A percentile compares a stretch with the other conserved stretches of the same genome.
Conservation (phyloP, 2,329 filamentous ascomycete genomes). For the Claviceps spartinae region DNA sequence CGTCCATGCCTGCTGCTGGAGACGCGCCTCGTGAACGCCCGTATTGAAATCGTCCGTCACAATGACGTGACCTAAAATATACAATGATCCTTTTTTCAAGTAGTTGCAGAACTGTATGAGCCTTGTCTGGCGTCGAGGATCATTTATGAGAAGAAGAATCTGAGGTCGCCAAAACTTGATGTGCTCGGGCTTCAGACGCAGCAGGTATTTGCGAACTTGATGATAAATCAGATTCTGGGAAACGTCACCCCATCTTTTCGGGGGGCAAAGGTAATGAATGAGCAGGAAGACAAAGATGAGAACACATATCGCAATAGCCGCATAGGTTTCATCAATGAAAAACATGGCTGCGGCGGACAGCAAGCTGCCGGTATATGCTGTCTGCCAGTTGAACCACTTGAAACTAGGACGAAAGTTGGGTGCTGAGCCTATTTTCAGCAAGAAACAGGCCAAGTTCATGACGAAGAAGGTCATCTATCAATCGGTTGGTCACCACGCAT, state of each 20-base stretch:
- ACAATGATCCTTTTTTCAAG: conserved; percentile 74
- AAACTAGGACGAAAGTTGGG: conserved; percentile 84
- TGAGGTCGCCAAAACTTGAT: conserved; percentile 91
- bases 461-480: conserved; percentile 72
- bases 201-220: conserved; percentile 75
- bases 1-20: conserved; percentile 71
- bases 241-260: conserved; percentile 83
- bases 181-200: conserved; percentile 73
- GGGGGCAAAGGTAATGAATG: conserved; percentile 74
- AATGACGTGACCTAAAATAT: conserved; percentile 78
- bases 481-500: neutral
- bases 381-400: conserved; percentile 80
- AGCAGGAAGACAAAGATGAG: conserved; percentile 67
- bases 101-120: conserved; percentile 88
- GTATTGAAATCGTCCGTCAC: conserved; percentile 70
- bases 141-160: conserved; percentile 71
- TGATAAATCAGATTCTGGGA: conserved; percentile 77
- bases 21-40: conserved; percentile 66
- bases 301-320: conserved; percentile 58
- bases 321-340: conserved; percentile 74
- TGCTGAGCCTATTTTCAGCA: conserved; percentile 74
- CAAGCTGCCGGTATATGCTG: conserved; percentile 61
- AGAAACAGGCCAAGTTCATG: conserved; percentile 76
- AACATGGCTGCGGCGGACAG: conserved; percentile 74
- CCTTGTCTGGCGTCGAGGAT: conserved; percentile 67